Conservation (phyloP, 2,329 filamentous ascomycete species). For the Onygenales sp. region DNA sequence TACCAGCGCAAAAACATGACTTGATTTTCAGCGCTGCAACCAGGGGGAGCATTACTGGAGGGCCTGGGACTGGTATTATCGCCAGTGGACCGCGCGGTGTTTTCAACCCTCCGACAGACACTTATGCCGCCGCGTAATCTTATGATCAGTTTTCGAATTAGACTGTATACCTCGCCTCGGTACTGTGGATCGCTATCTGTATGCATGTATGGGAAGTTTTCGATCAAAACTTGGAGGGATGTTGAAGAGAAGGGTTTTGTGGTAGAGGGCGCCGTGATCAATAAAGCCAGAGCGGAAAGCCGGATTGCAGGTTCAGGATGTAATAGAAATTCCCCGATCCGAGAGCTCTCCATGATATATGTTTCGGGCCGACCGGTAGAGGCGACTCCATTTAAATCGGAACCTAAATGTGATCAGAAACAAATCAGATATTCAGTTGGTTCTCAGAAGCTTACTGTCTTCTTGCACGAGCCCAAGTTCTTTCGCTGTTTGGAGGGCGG, state of each 20-base stretch:
- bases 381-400: neutral
- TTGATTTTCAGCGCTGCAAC: neutral
- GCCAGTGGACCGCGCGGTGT: neutral
- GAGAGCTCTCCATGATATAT: constrained; percentile 25
- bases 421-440: neutral
- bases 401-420: neutral
- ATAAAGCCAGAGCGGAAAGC: constrained; percentile 69
- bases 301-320: constrained; percentile 56
- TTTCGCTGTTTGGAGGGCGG: constrained; percentile 62
- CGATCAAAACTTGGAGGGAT: constrained; percentile 54
- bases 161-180: constrained; percentile 67
- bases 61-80: neutral
- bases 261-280: constrained; percentile 65
- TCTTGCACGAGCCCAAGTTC: constrained; percentile 61
- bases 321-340: constrained; percentile 29
- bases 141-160: constrained; percentile 66
- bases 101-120: constrained; percentile 4
- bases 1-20: constrained; percentile 63
- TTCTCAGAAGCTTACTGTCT: constrained; percentile 39
- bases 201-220: constrained; percentile 61
- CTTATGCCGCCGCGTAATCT: constrained; percentile 60
- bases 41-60: neutral
- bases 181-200: constrained; percentile 80
- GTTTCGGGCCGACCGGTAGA: neutral
- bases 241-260: constrained; percentile 60